A percentile compares a stretch with the other conserved stretches of the same genome.
These are phyloP conservation scores for Eucalyptus melliodora DNA, from an alignment of 345 rosid species.

Conservation along the genomic window DNA sequence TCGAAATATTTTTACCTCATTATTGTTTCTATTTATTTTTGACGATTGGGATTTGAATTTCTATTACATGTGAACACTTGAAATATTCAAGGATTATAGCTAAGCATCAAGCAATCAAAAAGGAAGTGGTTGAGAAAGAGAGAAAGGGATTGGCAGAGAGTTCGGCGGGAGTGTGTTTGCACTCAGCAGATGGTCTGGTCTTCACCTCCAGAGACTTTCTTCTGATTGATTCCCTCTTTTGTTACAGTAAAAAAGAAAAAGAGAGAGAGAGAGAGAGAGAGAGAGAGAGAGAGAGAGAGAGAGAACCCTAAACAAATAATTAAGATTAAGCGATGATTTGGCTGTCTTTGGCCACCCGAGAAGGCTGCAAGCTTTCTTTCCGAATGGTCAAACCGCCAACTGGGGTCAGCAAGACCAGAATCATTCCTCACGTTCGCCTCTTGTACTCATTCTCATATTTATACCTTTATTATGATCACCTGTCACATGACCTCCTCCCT, in stretches of 20 bases:
- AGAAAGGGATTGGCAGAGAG: constrained; percentile 1
- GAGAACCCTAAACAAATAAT: not conserved
- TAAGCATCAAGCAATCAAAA: not conserved
- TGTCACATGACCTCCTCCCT: constrained; percentile 7
- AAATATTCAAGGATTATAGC: not conserved
- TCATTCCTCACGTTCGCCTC: constrained; percentile 28
- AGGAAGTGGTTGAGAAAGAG: not conserved
- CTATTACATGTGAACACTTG: not conserved
- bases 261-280: no score
- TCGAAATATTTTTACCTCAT: not conserved
- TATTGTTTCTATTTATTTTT: not conserved
- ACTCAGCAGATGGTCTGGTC: not conserved
- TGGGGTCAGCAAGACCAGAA: constrained; percentile 3
- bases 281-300: not conserved
- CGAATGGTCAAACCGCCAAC: not conserved
- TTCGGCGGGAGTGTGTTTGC: constrained; percentile 9
- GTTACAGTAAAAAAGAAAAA: not conserved
- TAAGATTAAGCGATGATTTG: not conserved
- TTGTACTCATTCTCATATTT: not conserved
- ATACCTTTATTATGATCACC: constrained; percentile 9
- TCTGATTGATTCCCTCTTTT: not conserved
- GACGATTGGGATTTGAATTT: not conserved
- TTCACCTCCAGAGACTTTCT: not conserved
- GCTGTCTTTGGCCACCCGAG: not conserved
- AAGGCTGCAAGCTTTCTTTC: constrained; percentile 1